Percentiles rank a stretch among this genome's conserved stretches.
These are phyloP conservation scores for Trichoderma asperellum DNA, from an alignment of 2,329 filamentous ascomycete genomes.

Conservation along the genomic window DNA sequence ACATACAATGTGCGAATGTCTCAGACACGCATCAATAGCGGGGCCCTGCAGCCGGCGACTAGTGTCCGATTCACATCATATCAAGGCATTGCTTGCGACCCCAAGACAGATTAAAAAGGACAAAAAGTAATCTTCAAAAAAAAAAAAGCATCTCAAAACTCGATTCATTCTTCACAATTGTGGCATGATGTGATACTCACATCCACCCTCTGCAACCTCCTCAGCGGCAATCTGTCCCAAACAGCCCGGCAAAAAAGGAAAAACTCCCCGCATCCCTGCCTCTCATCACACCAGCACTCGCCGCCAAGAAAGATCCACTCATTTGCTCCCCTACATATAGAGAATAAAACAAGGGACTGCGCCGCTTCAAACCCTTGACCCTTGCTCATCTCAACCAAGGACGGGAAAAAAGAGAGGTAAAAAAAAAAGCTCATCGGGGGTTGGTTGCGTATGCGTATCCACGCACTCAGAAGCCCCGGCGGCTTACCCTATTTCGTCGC, in stretches of 20 bases:
- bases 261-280: background rate
- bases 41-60: background rate
- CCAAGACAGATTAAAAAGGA: background rate
- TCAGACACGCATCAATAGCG: background rate
- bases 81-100: background rate
- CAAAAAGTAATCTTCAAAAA: background rate
- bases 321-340: background rate
- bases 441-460: background rate
- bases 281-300: slow-evolving; percentile 12
- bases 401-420: background rate
- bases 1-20: background rate
- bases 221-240: background rate
- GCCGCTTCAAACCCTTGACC: slow-evolving; percentile 4
- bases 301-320: slow-evolving; percentile 10
- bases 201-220: too few relatives aligned
- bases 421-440: background rate
- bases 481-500: background rate
- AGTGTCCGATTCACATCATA: background rate
- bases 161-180: background rate
- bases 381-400: background rate
- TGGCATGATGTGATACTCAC: slow-evolving; percentile 20
- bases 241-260: background rate
- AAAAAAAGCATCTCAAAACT: background rate
- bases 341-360: background rate
- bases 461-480: background rate